Evolutionary conservation across 1,284 basidiomycete genomes (phyloP), one percentile per base, ranked within the genome.

Genomic region (Fomitiporia mediterranea): DNA sequence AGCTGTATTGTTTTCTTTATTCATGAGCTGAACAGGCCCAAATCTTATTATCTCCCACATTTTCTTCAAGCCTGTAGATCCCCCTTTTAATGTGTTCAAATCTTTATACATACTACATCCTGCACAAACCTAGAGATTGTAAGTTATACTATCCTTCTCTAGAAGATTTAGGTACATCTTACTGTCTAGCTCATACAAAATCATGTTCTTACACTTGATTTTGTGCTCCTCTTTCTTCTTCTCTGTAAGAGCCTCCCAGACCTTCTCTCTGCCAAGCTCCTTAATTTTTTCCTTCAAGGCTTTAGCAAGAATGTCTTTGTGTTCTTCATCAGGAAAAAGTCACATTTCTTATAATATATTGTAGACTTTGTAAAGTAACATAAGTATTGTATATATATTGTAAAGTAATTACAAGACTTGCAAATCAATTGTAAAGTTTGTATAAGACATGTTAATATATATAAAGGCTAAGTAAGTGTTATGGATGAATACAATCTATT

Each of bases 51-150:
- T 52, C 27, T 39, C 32, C 39, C 51, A 43, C 13, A 13, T 38
- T 15, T 32, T 13, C 3, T 51, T 23, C 34, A 40, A 23, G 3
- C 39, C 51, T 5, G 39, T 49, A 30, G 60, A 47, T 11, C 62
- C 59, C 21, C 64, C 65, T 40, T 66, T 64, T 39, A 63, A 59
- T 19, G 61, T 57, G 53, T 68, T 68, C 50, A 63, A 39, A 17
- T 66, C 65, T 30, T 68, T 67, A 46, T 68, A 66, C 66, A 67
- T 67, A 30, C 53, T 61, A 32, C 65, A 68, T 6, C 66, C 66
- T 2, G 43, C 55, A 52, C 64, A 64, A 4, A 63, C 32, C 30
- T 62, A 63, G 4, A 64, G 54, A 19, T 58, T 50, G 5, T 53
- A 47, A 15, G 58, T 47, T 4, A 23, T 21, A 28, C 58, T 38